Evolutionary conservation across 2,329 filamentous ascomycete genomes (phyloP).

Genomic region (Ceratocystis papillata): DNA sequence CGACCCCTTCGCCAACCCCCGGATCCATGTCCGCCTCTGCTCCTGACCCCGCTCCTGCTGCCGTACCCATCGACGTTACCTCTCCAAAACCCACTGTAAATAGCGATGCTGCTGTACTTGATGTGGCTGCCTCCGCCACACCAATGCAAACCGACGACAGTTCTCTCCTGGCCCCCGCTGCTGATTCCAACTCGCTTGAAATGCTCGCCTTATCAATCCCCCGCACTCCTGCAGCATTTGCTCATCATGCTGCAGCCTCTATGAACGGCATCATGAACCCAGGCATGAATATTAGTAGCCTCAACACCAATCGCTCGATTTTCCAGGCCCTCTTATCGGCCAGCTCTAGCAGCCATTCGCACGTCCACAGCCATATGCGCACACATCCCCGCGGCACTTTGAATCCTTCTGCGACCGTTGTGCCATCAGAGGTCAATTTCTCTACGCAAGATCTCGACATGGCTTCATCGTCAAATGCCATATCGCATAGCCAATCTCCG

Average conservation of each 20-base stretch:
- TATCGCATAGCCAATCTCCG: neutral
- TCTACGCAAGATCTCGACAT: conserved; percentile 10
- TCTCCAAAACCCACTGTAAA: neutral
- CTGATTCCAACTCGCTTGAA: conserved; percentile 4
- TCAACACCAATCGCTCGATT: conserved; percentile 15
- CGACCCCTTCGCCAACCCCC: neutral
- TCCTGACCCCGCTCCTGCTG: neutral
- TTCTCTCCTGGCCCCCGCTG: conserved; percentile 3
- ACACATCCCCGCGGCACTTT: conserved; percentile 9
- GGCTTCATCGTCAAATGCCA: conserved; percentile 8
- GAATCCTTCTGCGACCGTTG: conserved; percentile 19
- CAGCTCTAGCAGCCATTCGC: neutral
- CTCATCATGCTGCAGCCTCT: conserved; percentile 18
- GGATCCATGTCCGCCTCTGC: neutral
- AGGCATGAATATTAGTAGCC: neutral
- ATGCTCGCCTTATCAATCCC: conserved; percentile 21
- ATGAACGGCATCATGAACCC: conserved; percentile 11
- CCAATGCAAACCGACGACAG: conserved; percentile 9
- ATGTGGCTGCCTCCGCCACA: conserved; percentile 11
- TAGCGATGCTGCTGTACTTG: conserved; percentile 1
- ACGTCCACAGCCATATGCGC: conserved; percentile 15
- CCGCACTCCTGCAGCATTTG: conserved; percentile 22
- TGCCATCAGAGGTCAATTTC: conserved; percentile 20
- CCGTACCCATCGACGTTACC: neutral
- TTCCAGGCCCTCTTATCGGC: conserved; percentile 18